These are phyloP conservation scores for Peniophora sp. DNA, from an alignment of 1,284 basidiomycete species.

Conservation along the genomic window DNA sequence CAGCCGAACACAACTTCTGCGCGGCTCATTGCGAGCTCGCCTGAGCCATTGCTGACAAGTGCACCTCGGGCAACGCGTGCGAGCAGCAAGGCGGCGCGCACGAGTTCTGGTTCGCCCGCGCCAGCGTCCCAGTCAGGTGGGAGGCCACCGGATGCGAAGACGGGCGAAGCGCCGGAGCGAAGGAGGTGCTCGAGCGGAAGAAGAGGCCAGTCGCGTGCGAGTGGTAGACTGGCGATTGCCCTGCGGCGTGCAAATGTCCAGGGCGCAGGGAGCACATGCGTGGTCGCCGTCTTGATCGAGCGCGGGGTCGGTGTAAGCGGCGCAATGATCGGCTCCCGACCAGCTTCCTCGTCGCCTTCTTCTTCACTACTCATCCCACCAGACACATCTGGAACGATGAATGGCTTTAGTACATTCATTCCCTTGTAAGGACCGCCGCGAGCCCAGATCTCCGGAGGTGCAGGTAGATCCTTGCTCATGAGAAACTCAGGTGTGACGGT, in stretches of 20 bases:
- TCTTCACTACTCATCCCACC: slow-evolving; percentile 8
- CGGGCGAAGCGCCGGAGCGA: slow-evolving; percentile 66
- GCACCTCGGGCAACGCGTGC: slow-evolving; percentile 19
- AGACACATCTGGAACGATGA: slow-evolving; percentile 41
- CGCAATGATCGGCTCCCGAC: slow-evolving; percentile 32
- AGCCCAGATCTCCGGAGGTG: slow-evolving; percentile 39
- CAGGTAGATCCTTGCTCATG: slow-evolving; percentile 24
- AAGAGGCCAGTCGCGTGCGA: slow-evolving; percentile 68
- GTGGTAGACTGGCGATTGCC: slow-evolving; percentile 47
- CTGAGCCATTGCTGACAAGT: slow-evolving; percentile 34
- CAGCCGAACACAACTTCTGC: slow-evolving; percentile 66
- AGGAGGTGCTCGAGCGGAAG: slow-evolving; percentile 76
- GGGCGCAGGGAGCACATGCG: slow-evolving; percentile 42
- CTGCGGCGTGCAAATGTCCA: slow-evolving; percentile 18
- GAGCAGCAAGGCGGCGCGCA: slow-evolving; percentile 39
- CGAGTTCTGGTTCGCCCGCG: slow-evolving; percentile 73
- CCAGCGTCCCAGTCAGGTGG: slow-evolving; percentile 74
- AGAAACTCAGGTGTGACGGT: slow-evolving; percentile 35
- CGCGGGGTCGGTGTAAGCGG: slow-evolving; percentile 38
- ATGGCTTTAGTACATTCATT: slow-evolving; percentile 47
- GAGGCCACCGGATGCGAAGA: slow-evolving; percentile 50
- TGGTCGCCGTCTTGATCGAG: slow-evolving; percentile 47
- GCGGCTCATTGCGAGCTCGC: slow-evolving; percentile 33
- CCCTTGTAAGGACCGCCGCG: slow-evolving; percentile 28
- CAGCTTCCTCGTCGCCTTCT: slow-evolving; percentile 4